These are phyloP conservation scores for Pyrenophora seminiperda DNA, from an alignment of 2,329 filamentous ascomycete genomes.

Conservation along the genomic window DNA sequence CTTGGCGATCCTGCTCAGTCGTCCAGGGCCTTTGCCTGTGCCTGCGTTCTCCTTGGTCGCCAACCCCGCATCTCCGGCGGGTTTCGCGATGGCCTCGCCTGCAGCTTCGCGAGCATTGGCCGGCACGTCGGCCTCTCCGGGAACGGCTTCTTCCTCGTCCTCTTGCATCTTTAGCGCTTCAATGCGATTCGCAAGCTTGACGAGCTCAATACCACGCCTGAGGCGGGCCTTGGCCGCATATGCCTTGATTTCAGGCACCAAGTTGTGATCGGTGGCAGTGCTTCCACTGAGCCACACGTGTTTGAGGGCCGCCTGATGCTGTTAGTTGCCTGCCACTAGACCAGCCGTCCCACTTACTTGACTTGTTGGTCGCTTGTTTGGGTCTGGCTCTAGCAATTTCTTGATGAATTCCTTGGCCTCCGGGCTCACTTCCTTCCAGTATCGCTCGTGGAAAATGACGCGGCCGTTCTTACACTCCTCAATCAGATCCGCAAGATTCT, in stretches of 20 bases:
- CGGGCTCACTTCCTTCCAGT: constrained; percentile 96
- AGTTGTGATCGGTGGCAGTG: constrained; percentile 91
- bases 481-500: constrained; percentile 90
- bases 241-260: constrained; percentile 94
- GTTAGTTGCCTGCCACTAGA: constrained; percentile 18
- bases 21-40: constrained; percentile 52
- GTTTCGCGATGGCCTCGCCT: constrained; percentile 48
- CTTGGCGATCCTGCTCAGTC: constrained; percentile 64
- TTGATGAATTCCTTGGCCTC: constrained; percentile 96
- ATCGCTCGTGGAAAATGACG: constrained; percentile 94
- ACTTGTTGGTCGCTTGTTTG: constrained; percentile 76
- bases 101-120: constrained; percentile 66
- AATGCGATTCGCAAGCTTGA: constrained; percentile 95
- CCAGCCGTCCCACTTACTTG: constrained; percentile 58
- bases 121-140: constrained; percentile 64
- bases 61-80: constrained; percentile 37
- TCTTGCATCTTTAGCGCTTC: constrained; percentile 92
- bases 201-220: constrained; percentile 89
- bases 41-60: constrained; percentile 33
- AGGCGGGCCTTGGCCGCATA: constrained; percentile 92
- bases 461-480: constrained; percentile 85
- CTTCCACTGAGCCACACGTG: constrained; percentile 91
- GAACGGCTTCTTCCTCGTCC: constrained; percentile 76
- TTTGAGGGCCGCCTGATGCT: constrained; percentile 69
- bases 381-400: constrained; percentile 76